Evolutionary conservation across 352 stramenopile genomes (phyloP).

Genomic region (Globisporangium abappressorium): DNA sequence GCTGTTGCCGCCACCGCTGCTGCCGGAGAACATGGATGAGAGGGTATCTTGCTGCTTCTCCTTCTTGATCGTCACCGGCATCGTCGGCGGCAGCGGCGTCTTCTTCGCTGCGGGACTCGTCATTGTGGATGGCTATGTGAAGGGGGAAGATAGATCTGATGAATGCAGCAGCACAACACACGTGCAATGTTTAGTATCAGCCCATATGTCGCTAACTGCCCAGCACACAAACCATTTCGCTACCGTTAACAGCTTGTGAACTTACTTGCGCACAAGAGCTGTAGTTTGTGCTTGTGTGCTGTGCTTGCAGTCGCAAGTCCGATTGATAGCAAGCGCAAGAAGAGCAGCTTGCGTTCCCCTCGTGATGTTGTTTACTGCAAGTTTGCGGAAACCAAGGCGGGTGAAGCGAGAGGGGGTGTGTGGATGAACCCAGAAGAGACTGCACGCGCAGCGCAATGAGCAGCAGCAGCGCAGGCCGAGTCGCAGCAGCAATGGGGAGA

Average conservation of each 20-base stretch:
- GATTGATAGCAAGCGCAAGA: not conserved
- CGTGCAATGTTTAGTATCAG: not conserved
- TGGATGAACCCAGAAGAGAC: conserved; percentile 8
- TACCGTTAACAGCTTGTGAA: not conserved
- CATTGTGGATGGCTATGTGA: conserved; percentile 11
- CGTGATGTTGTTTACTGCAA: not conserved
- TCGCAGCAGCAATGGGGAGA: not conserved
- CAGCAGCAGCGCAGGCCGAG: conserved; percentile 1
- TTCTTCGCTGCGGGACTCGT: conserved; percentile 34
- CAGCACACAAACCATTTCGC: not conserved
- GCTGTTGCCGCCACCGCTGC: conserved; percentile 30
- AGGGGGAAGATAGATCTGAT: not conserved
- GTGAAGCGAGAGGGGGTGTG: conserved; percentile 3
- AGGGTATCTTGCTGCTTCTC: conserved; percentile 36
- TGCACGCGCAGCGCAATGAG: not conserved
- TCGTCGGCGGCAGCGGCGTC: conserved; percentile 47
- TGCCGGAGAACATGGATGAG: conserved; percentile 27
- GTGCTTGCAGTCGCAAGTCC: not conserved
- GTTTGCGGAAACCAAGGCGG: not conserved
- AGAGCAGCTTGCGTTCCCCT: not conserved
- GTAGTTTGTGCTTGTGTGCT: not conserved
- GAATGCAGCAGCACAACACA: not conserved
- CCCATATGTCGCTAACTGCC: not conserved
- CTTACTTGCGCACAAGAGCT: conserved; percentile 2
- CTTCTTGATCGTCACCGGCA: conserved; percentile 72